phyloP scores from a whole-genome alignment of 768 basidiomycete genomes.

The Phylloporus rhodoxanthus region DNA sequence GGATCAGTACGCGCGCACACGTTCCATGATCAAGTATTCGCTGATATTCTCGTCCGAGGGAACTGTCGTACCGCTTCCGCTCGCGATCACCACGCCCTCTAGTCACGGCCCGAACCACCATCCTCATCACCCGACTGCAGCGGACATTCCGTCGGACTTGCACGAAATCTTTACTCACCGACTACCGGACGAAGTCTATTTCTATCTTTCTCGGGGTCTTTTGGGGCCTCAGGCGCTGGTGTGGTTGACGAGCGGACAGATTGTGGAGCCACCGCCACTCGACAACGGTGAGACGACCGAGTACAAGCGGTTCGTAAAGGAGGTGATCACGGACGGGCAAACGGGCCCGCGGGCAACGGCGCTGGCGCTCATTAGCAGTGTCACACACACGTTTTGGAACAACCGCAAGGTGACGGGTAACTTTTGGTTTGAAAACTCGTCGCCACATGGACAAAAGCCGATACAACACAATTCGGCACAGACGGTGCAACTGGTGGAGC shows the following conservation, averaged over 20 bases:
- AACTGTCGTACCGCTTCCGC: slow-evolving; percentile 68
- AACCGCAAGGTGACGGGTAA: slow-evolving; percentile 63
- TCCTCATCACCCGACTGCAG: slow-evolving; percentile 65
- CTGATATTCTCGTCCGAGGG: slow-evolving; percentile 88
- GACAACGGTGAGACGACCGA: slow-evolving; percentile 95
- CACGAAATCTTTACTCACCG: slow-evolving; percentile 94
- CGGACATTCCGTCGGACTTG: slow-evolving; percentile 85
- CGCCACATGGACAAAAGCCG: slow-evolving; percentile 46
- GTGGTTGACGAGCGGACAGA: slow-evolving; percentile 88
- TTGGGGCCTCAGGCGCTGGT: slow-evolving; percentile 84
- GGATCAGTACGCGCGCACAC: slow-evolving; percentile 84
- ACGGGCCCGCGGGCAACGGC: slow-evolving; percentile 90
- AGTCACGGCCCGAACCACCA: slow-evolving; percentile 51
- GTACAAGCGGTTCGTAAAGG: slow-evolving; percentile 91
- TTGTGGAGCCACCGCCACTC: slow-evolving; percentile 81
- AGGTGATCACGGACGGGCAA: slow-evolving; percentile 91
- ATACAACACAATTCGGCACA: slow-evolving; percentile 70
- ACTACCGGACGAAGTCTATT: slow-evolving; percentile 94
- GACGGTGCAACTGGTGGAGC: slow-evolving; percentile 82
- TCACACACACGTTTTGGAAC: slow-evolving; percentile 75
- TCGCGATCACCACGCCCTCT: slow-evolving; percentile 53
- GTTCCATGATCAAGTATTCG: slow-evolving; percentile 88
- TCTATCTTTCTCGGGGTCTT: slow-evolving; percentile 90
- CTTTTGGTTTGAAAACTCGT: slow-evolving; percentile 69
- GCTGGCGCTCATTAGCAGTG: slow-evolving; percentile 80